A percentile compares a stretch with the other conserved stretches of the same genome.
Conservation (phyloP, 192 early-diverging fungal genomes). For the Umbelopsis isabellina region DNA sequence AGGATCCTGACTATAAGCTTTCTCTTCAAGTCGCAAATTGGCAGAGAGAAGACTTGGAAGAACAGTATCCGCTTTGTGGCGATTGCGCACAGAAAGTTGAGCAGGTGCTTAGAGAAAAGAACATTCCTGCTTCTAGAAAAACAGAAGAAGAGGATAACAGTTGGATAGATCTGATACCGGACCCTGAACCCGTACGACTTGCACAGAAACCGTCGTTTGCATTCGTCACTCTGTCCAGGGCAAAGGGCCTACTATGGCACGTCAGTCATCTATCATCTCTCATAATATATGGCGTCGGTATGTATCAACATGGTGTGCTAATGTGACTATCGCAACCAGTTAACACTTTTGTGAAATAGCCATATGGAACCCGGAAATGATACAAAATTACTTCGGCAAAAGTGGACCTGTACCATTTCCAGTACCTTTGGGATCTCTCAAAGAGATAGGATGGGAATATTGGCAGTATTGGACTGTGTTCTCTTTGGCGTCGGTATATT, state of each 20-base stretch:
- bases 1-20: conserved; percentile 16
- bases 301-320: neutral
- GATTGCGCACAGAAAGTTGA: neutral
- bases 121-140: neutral
- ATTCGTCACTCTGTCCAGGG: neutral
- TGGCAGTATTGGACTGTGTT: conserved; percentile 13
- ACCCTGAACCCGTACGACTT: neutral
- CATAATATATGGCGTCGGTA: neutral
- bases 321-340: too few relatives aligned
- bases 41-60: conserved; percentile 14
- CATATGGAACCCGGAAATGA: neutral
- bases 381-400: neutral
- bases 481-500: conserved; percentile 8
- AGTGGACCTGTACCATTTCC: neutral
- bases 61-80: conserved; percentile 8
- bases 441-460: conserved; percentile 2
- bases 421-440: neutral
- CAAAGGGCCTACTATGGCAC: neutral
- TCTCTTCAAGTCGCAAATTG: conserved; percentile 14
- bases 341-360: neutral
- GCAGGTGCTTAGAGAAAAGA: conserved; percentile 1
- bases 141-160: conserved; percentile 8
- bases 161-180: conserved; percentile 6
- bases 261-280: neutral
- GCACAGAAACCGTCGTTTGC: neutral